Conservation (phyloP, 305 asterid genomes). For the Fraxinus angustifolia region DNA sequence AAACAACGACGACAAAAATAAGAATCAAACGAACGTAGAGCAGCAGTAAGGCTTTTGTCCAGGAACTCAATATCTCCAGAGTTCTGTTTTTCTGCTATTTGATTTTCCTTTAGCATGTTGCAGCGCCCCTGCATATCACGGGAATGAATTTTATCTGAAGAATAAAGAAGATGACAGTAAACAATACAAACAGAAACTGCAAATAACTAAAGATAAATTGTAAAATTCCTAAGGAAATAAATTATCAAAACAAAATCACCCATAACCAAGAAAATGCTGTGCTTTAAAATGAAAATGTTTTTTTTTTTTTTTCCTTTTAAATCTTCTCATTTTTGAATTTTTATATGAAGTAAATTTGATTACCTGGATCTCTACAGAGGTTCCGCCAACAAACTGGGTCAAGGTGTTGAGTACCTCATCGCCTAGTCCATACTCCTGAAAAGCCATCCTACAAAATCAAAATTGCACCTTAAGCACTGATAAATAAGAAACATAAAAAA, state of each 20-base stretch:
- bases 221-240: not conserved
- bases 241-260: conserved; percentile 20
- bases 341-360: conserved; percentile 15
- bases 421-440: conserved; percentile 53
- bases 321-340: conserved; percentile 5
- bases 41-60: conserved; percentile 70
- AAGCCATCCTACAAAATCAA: conserved; percentile 60
- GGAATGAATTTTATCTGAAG: conserved; percentile 32
- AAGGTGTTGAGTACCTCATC: conserved; percentile 61
- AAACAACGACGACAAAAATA: conserved; percentile 96
- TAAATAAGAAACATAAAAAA: conserved; percentile 7
- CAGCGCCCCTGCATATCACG: conserved; percentile 71
- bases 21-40: conserved; percentile 84
- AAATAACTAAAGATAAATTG: conserved; percentile 8
- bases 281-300: not conserved
- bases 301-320: not conserved
- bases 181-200: not conserved
- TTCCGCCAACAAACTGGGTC: conserved; percentile 80
- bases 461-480: conserved; percentile 9
- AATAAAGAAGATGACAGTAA: conserved; percentile 20
- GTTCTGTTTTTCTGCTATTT: conserved; percentile 31
- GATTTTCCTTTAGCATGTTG: conserved; percentile 54
- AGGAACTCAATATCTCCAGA: conserved; percentile 40
- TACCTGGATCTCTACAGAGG: conserved; percentile 78
- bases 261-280: conserved; percentile 3